Conservation (phyloP, 805 yeast species). For the Wickerhamiella azymoides region DNA sequence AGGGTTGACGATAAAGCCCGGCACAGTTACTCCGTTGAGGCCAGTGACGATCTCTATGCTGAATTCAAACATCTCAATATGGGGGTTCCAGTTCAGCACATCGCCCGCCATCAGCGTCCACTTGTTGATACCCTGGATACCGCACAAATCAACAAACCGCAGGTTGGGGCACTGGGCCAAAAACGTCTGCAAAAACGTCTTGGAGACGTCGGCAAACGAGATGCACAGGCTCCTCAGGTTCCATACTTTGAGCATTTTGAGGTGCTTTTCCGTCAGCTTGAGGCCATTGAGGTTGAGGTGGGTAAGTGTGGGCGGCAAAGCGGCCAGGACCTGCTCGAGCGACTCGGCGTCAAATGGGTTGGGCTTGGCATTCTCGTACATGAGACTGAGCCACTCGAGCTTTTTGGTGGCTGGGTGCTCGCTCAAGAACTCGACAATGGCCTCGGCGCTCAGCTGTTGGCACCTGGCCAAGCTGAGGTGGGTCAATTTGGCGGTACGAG, state of each 20-base stretch:
- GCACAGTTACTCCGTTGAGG: conserved; percentile 21
- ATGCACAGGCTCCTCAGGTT: conserved; percentile 23
- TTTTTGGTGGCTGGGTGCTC: conserved; percentile 53
- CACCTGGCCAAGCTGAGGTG: conserved; percentile 60
- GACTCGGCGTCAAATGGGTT: conserved; percentile 37
- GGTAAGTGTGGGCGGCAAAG: conserved; percentile 29
- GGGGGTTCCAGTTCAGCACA: conserved; percentile 33
- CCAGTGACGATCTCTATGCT: conserved; percentile 19
- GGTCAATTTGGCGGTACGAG: conserved; percentile 45
- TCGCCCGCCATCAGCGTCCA: conserved; percentile 43
- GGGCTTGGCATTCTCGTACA: conserved; percentile 49
- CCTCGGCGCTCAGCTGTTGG: conserved; percentile 57
- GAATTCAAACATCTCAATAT: conserved; percentile 53
- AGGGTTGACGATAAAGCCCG: conserved; percentile 26
- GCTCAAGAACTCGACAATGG: conserved; percentile 51
- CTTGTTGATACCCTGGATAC: conserved; percentile 43
- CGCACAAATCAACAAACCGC: conserved; percentile 51
- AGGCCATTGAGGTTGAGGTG: conserved; percentile 53
- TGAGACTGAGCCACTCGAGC: conserved; percentile 53
- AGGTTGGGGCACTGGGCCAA: conserved; percentile 24
- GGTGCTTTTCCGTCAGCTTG: conserved; percentile 33
- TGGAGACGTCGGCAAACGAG: conserved; percentile 21
- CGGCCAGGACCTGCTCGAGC: conserved; percentile 36
- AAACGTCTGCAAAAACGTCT: conserved; percentile 18
- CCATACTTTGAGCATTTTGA: conserved; percentile 22